Conservation (phyloP, 352 stramenopile species). For the Globisporangium iwayamae region DNA sequence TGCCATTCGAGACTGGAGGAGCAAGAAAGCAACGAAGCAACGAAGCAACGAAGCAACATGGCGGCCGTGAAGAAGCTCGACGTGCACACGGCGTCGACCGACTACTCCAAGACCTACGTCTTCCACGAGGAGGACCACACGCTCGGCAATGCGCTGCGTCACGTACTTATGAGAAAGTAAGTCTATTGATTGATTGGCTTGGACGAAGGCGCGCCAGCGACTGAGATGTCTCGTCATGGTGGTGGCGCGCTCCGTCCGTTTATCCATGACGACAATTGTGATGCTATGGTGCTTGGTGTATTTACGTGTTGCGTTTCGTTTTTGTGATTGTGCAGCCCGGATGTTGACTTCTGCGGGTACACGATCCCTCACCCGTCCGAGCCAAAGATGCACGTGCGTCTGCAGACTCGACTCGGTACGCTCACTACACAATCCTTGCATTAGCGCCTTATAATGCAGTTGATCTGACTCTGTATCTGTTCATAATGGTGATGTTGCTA, state of each 20-base stretch:
- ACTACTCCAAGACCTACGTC: constrained; percentile 86
- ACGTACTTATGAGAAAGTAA: constrained; percentile 90
- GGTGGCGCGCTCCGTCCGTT: neutral
- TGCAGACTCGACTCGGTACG: constrained; percentile 85
- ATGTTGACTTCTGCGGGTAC: constrained; percentile 94
- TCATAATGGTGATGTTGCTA: neutral
- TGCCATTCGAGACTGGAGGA: neutral
- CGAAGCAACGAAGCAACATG: constrained; percentile 13
- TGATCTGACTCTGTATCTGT: neutral
- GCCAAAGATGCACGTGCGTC: constrained; percentile 92
- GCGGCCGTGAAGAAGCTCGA: constrained; percentile 67
- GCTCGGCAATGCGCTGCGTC: constrained; percentile 88
- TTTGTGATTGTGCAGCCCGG: constrained; percentile 41
- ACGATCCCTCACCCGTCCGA: constrained; percentile 95
- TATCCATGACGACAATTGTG: neutral
- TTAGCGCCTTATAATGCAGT: neutral
- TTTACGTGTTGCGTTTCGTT: neutral
- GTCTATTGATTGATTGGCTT: constrained; percentile 16
- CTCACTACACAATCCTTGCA: neutral
- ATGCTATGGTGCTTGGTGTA: neutral
- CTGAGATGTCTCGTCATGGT: neutral
- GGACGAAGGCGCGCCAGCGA: neutral
- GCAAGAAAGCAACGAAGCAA: neutral
- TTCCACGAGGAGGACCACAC: constrained; percentile 91
- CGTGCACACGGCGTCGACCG: constrained; percentile 71